These are phyloP conservation scores for Melanogaster broomeanus DNA, from an alignment of 768 basidiomycete species.

Conservation along the genomic window DNA sequence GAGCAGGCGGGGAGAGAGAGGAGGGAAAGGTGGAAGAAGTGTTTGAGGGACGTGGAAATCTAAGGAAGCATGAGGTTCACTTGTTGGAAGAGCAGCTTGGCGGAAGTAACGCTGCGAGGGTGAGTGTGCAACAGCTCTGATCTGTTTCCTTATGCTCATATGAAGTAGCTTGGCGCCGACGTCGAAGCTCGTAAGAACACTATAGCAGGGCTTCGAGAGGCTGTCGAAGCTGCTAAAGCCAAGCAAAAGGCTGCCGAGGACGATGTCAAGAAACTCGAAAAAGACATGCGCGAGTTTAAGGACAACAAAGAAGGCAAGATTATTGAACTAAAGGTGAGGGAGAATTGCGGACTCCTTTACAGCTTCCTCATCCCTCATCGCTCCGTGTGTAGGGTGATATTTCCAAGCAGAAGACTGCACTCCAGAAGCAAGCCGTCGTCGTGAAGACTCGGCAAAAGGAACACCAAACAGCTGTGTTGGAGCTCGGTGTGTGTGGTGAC, in stretches of 20 bases:
- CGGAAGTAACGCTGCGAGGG: constrained; percentile 87
- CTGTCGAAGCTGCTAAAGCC: constrained; percentile 64
- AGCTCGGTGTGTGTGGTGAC: constrained; percentile 63
- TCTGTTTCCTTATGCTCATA: neutral
- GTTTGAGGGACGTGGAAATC: constrained; percentile 76
- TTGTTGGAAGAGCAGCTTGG: constrained; percentile 83
- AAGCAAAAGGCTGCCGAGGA: constrained; percentile 76
- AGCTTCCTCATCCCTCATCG: neutral
- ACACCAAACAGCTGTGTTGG: constrained; percentile 81
- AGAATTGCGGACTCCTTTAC: neutral
- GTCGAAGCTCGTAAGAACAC: constrained; percentile 70
- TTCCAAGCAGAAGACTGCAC: constrained; percentile 72
- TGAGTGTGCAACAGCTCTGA: constrained; percentile 38
- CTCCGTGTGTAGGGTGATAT: constrained; percentile 57
- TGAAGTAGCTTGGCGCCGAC: constrained; percentile 70
- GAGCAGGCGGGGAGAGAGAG: constrained; percentile 52
- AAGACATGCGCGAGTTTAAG: constrained; percentile 98
- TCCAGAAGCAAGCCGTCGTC: constrained; percentile 78
- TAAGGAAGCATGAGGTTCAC: constrained; percentile 84
- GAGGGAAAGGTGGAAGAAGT: constrained; percentile 61
- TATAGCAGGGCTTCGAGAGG: constrained; percentile 57
- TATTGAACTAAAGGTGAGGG: constrained; percentile 81
- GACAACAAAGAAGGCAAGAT: constrained; percentile 98
- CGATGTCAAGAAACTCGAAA: constrained; percentile 86
- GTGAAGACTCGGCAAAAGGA: constrained; percentile 92